Evolutionary conservation across 2,329 filamentous ascomycete species (phyloP).

Genomic region (Gnomoniopsis smithogilvyi): DNA sequence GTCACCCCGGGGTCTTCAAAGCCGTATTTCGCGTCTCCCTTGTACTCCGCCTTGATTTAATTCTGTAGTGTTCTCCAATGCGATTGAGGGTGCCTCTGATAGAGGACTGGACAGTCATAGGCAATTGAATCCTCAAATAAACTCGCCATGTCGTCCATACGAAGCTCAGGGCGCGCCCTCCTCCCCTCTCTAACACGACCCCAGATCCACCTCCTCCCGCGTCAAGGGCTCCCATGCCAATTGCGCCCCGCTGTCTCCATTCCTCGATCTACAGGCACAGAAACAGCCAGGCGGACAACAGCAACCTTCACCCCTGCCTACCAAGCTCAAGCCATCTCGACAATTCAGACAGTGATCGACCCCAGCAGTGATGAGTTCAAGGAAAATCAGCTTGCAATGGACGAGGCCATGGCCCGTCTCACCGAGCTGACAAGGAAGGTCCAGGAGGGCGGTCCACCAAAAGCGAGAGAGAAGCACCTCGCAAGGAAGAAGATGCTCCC

Average conservation of each 20-base stretch:
- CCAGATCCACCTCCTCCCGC: conserved; percentile 13
- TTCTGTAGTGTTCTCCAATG: neutral
- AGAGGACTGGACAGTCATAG: neutral
- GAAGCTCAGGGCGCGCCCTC: conserved; percentile 7
- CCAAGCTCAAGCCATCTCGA: conserved; percentile 79
- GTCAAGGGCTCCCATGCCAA: conserved; percentile 10
- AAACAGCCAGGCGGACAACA: conserved; percentile 38
- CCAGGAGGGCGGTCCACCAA: conserved; percentile 73
- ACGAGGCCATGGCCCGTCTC: conserved; percentile 65
- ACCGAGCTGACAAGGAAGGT: conserved; percentile 68
- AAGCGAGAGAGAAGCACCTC: conserved; percentile 84
- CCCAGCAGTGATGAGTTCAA: conserved; percentile 72
- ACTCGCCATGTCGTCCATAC: conserved; percentile 8
- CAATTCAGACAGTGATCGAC: conserved; percentile 74
- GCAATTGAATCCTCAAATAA: neutral
- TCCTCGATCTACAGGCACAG: conserved; percentile 20
- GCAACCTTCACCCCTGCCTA: conserved; percentile 78
- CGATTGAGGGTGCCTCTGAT: neutral
- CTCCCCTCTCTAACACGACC: conserved; percentile 2
- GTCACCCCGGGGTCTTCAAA: neutral
- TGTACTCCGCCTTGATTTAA: neutral
- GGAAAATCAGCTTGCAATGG: conserved; percentile 78
- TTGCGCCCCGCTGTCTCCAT: conserved; percentile 17
- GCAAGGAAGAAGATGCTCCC: conserved; percentile 92
- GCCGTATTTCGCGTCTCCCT: neutral